Evolutionary conservation across 306 rosid genomes (phyloP).

Genomic region (Vigna hirtella): DNA sequence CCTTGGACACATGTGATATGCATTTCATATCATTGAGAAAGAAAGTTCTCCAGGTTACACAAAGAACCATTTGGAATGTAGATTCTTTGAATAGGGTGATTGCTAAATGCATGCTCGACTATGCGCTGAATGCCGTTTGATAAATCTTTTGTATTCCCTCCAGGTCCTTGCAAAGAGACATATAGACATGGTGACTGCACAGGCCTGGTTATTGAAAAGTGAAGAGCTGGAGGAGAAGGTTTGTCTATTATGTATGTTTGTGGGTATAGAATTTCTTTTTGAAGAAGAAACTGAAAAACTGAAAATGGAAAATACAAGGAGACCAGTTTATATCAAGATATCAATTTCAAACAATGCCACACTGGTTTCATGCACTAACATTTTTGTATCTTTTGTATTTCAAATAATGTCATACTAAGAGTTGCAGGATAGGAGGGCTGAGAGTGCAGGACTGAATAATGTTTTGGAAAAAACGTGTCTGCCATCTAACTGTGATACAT

Average conservation of each 20-base stretch:
- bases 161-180: constrained; percentile 93
- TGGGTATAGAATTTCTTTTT: constrained; percentile 1
- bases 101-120: constrained; percentile 33
- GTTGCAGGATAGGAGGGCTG: neutral
- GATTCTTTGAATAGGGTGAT: constrained; percentile 21
- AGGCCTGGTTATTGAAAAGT: constrained; percentile 78
- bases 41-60: neutral
- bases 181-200: constrained; percentile 70
- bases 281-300: constrained; percentile 3
- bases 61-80: neutral
- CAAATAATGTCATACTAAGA: too few species aligned
- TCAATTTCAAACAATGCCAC: constrained; percentile 26
- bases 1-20: neutral
- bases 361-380: neutral
- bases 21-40: neutral
- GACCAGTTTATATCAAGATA: constrained; percentile 19
- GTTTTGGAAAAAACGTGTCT: neutral
- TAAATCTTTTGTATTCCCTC: constrained; percentile 33
- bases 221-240: constrained; percentile 91
- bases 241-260: constrained; percentile 35
- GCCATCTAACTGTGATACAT: neutral
- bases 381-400: too few species aligned
- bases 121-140: constrained; percentile 29
- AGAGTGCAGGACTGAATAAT: neutral
- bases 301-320: constrained; percentile 9